Conservation (phyloP, 768 basidiomycete genomes). For the Peribolospora kevripleyi region DNA sequence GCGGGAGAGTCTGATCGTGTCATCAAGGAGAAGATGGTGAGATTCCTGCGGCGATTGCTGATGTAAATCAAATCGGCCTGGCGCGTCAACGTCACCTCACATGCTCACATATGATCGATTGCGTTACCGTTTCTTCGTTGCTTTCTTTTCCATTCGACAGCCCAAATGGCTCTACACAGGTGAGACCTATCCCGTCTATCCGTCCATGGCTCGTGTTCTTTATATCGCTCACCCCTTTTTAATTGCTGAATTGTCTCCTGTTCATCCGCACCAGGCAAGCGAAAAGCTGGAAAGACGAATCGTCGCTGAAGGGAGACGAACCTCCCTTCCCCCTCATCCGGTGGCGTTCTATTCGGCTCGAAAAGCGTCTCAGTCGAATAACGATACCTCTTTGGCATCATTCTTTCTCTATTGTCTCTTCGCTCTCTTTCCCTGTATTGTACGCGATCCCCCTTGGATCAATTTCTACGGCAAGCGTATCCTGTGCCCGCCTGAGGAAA, state of each 20-base stretch:
- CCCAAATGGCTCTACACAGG: slow-evolving; percentile 70
- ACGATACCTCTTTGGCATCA: no score
- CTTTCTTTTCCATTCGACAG: slow-evolving; percentile 16
- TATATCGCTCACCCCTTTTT: neutral
- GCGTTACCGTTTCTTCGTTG: slow-evolving; percentile 2
- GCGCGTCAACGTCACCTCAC: neutral
- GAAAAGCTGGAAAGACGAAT: slow-evolving; percentile 48
- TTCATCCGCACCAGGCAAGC: neutral
- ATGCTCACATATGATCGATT: neutral
- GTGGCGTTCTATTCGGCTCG: no score
- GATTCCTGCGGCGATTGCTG: neutral
- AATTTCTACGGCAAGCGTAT: no score
- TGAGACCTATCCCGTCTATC: slow-evolving; percentile 30
- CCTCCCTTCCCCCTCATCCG: no score
- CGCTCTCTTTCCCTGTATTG: no score
- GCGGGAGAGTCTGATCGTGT: slow-evolving; percentile 73
- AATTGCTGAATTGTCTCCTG: neutral
- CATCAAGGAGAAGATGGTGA: slow-evolving; percentile 59
- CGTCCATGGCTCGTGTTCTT: neutral
- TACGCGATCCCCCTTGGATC: no score
- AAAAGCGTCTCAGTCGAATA: no score
- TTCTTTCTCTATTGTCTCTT: no score
- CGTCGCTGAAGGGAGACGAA: slow-evolving; percentile 19
- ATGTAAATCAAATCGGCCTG: slow-evolving; percentile 9
- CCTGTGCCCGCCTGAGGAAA: no score